phyloP scores from a whole-genome alignment of 2,329 filamentous ascomycete genomes.

The Phialophora tarda region DNA sequence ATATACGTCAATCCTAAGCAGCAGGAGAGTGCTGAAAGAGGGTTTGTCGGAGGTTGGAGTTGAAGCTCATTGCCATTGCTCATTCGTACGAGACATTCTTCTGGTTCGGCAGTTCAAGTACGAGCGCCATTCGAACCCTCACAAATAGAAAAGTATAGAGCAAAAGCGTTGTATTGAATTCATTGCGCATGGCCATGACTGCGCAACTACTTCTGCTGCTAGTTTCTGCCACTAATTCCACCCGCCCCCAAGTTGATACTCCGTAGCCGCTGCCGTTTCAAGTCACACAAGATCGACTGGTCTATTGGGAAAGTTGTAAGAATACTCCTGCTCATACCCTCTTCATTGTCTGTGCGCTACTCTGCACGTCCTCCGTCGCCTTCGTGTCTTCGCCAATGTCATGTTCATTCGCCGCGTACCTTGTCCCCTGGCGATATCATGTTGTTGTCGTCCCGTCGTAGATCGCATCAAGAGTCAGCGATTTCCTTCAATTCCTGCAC shows the following conservation, averaged over 20 bases:
- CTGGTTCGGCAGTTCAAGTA: background rate
- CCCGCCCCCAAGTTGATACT: background rate
- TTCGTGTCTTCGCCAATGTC: background rate
- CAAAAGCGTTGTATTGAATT: slow-evolving; percentile 11
- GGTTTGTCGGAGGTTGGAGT: slow-evolving; percentile 71
- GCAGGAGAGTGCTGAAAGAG: slow-evolving; percentile 75
- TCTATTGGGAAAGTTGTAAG: slow-evolving; percentile 33
- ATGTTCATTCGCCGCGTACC: background rate
- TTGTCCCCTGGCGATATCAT: background rate
- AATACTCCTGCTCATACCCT: slow-evolving; percentile 25
- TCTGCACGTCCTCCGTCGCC: background rate
- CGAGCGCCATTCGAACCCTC: background rate
- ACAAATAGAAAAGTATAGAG: slow-evolving; percentile 14
- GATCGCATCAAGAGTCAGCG: slow-evolving; percentile 30
- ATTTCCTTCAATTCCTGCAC: slow-evolving; percentile 28
- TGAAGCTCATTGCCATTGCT: background rate
- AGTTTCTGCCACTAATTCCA: background rate
- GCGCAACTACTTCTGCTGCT: slow-evolving; percentile 2
- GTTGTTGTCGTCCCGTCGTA: slow-evolving; percentile 16
- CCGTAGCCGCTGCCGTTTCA: slow-evolving; percentile 8
- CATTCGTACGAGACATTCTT: background rate
- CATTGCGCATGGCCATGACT: background rate
- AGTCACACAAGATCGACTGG: slow-evolving; percentile 23
- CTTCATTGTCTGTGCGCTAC: background rate
- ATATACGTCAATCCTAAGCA: slow-evolving; percentile 86